A percentile compares a stretch with the other conserved stretches of the same genome.
phyloP scores from a whole-genome alignment of 345 rosid species.

The Bretschneidera sinensis region DNA sequence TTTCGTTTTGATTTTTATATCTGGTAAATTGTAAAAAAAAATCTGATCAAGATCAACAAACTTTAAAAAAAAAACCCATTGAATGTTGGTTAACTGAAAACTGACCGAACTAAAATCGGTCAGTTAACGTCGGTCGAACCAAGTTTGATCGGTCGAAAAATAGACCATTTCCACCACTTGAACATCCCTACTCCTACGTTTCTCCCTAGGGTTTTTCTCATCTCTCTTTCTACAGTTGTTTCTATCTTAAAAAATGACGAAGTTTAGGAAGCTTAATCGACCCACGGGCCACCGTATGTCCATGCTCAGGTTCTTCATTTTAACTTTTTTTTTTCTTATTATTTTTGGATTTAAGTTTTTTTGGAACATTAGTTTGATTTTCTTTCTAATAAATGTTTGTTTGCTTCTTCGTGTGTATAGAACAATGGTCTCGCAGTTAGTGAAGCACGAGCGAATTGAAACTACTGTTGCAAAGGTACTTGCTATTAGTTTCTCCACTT shows the following conservation, averaged over 20 bases:
- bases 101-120: too few species aligned
- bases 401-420: slow-evolving; percentile 23
- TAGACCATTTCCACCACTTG: too few species aligned
- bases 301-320: slow-evolving; percentile 65
- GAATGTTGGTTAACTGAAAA: too few species aligned
- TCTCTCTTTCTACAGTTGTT: slow-evolving; percentile 1
- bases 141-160: too few species aligned
- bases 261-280: slow-evolving; percentile 77
- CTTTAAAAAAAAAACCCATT: too few species aligned
- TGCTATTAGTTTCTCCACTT: background rate
- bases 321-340: background rate
- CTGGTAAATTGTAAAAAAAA: too few species aligned
- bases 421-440: slow-evolving; percentile 93
- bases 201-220: slow-evolving; percentile 6
- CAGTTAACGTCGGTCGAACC: too few species aligned
- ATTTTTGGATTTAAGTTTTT: background rate
- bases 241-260: slow-evolving; percentile 54
- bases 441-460: slow-evolving; percentile 88
- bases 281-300: slow-evolving; percentile 82
- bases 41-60: too few species aligned
- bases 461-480: slow-evolving; percentile 86
- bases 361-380: background rate
- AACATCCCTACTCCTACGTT: too few species aligned
- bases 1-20: too few species aligned
- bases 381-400: background rate